Base-by-base conservation (phyloP, 345 rosid species). In the Linum trigynum region DNA sequence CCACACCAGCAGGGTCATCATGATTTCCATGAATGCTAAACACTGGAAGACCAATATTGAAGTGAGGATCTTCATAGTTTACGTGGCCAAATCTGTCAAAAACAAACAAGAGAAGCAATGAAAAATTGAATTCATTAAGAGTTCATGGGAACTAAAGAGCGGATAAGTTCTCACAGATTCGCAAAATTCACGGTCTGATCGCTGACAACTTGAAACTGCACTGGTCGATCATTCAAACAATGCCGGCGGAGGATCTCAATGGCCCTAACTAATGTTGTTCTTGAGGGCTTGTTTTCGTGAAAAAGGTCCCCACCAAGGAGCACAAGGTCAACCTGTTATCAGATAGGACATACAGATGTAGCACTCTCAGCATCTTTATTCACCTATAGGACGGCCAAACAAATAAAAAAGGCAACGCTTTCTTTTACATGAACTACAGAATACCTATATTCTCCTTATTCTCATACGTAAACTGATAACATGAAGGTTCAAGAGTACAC, bases 1-100 rank as follows among this genome's bases (percentile, higher is more conserved):
- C 98, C 90, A 92, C 99, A 76, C 99, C 99, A 67, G 99, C 99
- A 67, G 99, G 99, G 76, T 92, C 99, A 77, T 92, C 99, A 78
- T 92, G 99, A 82, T 92, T 90, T 80, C 99, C 99, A 83, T 92
- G 99, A 71, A 92, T 92, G 66, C 90, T 92, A 74, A 92, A 90
- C 59, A 92, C 96, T 2, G 99, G 99, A 78, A 92, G 78, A 48
- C 99, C 99, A 70, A 92, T 95, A 75, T 90, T 92, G 79, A 88
- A 92, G 80, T 92, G 96, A 59, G 97, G 97, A 75, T 92, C 99
- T 80, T 92, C 99, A 77, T 90, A 92, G 80, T 92, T 92, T 67
- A 92, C 99, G 74, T 92, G 99, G 57, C 97, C 97, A 77, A 90
- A 92, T 77, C 98, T 90, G 91, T 66, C 62, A 63, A 59, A 57